phyloP scores from a whole-genome alignment of 169 alveolate species.

The Cryptosporidium meleagridis region DNA sequence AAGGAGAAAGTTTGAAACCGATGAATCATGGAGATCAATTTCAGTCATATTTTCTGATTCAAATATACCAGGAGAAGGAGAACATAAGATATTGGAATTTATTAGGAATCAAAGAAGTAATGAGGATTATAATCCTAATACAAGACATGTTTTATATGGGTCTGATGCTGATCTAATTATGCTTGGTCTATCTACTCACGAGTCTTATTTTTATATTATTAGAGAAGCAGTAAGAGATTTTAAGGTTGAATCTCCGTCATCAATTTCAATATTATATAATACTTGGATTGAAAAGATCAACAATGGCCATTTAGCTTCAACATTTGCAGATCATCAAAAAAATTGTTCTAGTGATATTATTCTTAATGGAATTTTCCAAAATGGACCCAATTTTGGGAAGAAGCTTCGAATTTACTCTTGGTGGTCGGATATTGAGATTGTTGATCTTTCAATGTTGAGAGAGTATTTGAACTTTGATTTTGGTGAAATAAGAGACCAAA shows the following conservation, averaged over 20 bases:
- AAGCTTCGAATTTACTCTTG: conserved; percentile 54
- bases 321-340: neutral
- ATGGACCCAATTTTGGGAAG: conserved; percentile 37
- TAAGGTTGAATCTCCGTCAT: conserved; percentile 46
- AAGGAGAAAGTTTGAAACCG: conserved; percentile 89
- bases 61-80: conserved; percentile 99
- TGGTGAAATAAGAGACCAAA: conserved; percentile 52
- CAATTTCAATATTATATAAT: conserved; percentile 45
- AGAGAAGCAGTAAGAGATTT: conserved; percentile 87
- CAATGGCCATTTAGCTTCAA: neutral
- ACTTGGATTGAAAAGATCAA: conserved; percentile 5
- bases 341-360: neutral
- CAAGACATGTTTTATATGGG: conserved; percentile 98
- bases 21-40: conserved; percentile 91
- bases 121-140: conserved; percentile 88
- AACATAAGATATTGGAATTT: conserved; percentile 97
- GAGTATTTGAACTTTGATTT: conserved; percentile 87
- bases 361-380: neutral
- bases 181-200: conserved; percentile 97
- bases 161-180: conserved; percentile 99
- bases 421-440: conserved; percentile 75
- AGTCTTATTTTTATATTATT: conserved; percentile 92
- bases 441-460: conserved; percentile 83
- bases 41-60: conserved; percentile 96
- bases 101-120: conserved; percentile 80